Base-by-base conservation (phyloP, 2,329 filamentous ascomycete species). In the Coniochaeta prunicola region DNA sequence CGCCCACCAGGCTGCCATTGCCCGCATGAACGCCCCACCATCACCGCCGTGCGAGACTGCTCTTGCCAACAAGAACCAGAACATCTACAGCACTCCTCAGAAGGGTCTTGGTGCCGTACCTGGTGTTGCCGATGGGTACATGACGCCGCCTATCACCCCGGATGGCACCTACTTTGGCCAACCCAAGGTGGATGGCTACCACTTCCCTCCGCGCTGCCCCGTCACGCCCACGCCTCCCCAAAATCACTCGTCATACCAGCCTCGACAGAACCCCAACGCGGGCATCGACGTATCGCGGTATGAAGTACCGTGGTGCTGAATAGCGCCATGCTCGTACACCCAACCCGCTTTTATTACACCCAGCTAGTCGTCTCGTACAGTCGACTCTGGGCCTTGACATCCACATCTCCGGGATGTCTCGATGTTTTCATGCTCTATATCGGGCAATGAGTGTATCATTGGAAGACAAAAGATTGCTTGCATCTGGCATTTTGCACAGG, bases 71-170 rank as follows among this genome's bases (percentile, higher is more conserved):
- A 83, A 85, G 73, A 75, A 77, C 40, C 79, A 82, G 63, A 77
- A 84, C 69, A 83, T 87, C 63, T 91, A 89, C 69, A 88, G 86
- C 74, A 94, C 91, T 17, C 91, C 91, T 15, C 87, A 91, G 68
- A 93, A 93, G 77, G 83, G 82, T 56, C 84, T 87, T 61, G 86
- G 85, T 64, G 78, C 82, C 57, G 74, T 77, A n/a, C 76, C 83
- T 57, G 79, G 79, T 57, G 81, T 86, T 63, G 84, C 86, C 38
- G 83, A 91, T 64, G 91, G 90, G 59, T 92, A 92, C 73, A 82
- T 92, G 64, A 94, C 91, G 17, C 91, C 91, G 28, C 91, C 91
- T 1, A 93, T 94, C 70, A 94, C 91, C 0, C 91, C 91, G 4
- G 90, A 93, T 62, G 83, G 85, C 8, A 78, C 82, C 57, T 78